Percentiles rank a stretch among this genome's conserved stretches.
These are phyloP conservation scores for Lyophyllum shimeji DNA, from an alignment of 768 basidiomycete species.

Conservation along the genomic window DNA sequence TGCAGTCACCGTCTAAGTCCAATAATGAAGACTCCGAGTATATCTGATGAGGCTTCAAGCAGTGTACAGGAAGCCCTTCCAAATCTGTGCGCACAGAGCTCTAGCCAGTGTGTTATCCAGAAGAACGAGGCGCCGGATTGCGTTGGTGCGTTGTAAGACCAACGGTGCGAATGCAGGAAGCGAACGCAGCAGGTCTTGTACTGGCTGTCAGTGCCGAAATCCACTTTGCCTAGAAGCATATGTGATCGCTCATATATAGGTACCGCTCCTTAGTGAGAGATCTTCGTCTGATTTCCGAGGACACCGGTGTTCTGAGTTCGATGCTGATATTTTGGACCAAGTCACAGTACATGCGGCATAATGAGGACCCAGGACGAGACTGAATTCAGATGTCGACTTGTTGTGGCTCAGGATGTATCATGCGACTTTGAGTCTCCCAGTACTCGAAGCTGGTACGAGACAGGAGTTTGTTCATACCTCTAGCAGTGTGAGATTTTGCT, in stretches of 20 bases:
- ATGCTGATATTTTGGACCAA: background rate
- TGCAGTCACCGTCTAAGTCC: background rate
- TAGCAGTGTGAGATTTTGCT: background rate
- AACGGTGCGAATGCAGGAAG: background rate
- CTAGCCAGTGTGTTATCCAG: background rate
- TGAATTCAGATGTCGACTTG: background rate
- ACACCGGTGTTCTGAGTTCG: slow-evolving; percentile 8
- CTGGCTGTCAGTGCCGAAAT: background rate
- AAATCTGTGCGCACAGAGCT: background rate
- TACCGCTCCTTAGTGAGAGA: slow-evolving; percentile 1
- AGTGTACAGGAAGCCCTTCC: background rate
- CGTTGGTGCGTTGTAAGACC: background rate
- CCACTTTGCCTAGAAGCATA: background rate
- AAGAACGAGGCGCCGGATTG: background rate
- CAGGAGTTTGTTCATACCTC: background rate
- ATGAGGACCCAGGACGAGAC: background rate
- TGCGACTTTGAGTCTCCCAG: too few relatives aligned
- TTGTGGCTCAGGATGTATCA: background rate
- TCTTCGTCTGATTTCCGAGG: slow-evolving; percentile 14
- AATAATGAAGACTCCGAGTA: background rate
- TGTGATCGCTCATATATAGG: background rate
- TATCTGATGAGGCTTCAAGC: background rate
- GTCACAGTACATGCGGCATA: background rate
- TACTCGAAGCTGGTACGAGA: background rate
- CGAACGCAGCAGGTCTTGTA: background rate